Conservation (phyloP, 352 stramenopile species). For the Pythium monospermum region DNA sequence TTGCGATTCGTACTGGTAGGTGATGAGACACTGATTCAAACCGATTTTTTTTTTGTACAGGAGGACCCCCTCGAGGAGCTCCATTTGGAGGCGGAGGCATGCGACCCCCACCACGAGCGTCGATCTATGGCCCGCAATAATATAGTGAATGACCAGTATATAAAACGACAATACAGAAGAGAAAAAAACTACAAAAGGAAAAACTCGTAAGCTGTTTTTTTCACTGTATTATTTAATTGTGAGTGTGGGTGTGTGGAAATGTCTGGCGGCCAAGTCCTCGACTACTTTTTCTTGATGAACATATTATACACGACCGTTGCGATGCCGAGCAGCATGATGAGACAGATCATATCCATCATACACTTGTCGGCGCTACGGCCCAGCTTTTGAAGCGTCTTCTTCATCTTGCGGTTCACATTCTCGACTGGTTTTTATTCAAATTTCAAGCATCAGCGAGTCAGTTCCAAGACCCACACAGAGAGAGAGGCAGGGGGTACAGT, state of each 20-base stretch:
- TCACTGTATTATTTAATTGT: not conserved
- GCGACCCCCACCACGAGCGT: constrained; percentile 40
- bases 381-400: constrained; percentile 68
- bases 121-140: constrained; percentile 74
- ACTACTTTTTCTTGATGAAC: constrained; percentile 77
- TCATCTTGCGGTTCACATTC: constrained; percentile 84
- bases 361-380: constrained; percentile 76
- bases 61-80: constrained; percentile 42
- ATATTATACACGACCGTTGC: constrained; percentile 85
- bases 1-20: not conserved
- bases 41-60: not conserved
- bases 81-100: constrained; percentile 35
- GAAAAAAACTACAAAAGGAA: not conserved
- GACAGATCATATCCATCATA: constrained; percentile 90
- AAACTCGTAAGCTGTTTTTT: not conserved
- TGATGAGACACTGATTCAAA: not conserved
- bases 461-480: too few species aligned
- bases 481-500: too few species aligned
- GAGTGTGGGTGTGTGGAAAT: not conserved
- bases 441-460: too few species aligned
- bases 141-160: too few species aligned
- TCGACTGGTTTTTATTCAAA: constrained; percentile 39
- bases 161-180: too few species aligned
- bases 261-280: not conserved
- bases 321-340: constrained; percentile 81